These are phyloP conservation scores for Echinosophora koreensis DNA, from an alignment of 306 rosid genomes.

Conservation along the genomic window DNA sequence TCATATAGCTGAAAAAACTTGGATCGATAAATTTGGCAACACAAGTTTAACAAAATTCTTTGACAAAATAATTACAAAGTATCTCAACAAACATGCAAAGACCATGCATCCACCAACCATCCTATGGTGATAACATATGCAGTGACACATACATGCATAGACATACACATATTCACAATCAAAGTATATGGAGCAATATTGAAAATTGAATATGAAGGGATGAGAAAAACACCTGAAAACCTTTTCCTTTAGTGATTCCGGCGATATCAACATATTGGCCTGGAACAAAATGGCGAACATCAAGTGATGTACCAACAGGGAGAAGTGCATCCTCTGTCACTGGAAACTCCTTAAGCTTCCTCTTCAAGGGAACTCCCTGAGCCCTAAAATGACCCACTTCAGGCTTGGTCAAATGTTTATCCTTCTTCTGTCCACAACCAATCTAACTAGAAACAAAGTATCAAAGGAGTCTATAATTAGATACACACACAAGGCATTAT, in stretches of 20 bases:
- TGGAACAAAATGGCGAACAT: constrained; percentile 96
- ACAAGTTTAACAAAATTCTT: too few species aligned
- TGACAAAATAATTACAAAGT: too few species aligned
- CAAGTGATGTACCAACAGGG: constrained; percentile 82
- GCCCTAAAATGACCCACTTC: constrained; percentile 99
- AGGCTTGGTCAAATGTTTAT: constrained; percentile 86
- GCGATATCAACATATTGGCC: constrained; percentile 90
- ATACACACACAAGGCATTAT: neutral
- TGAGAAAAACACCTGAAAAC: constrained; percentile 79
- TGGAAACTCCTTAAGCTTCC: constrained; percentile 91
- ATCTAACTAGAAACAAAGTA: constrained; percentile 81
- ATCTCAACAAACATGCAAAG: neutral
- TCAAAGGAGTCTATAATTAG: constrained; percentile 48
- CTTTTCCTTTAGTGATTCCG: constrained; percentile 92
- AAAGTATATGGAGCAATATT: neutral
- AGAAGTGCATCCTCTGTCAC: constrained; percentile 96
- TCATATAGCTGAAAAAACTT: neutral
- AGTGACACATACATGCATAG: neutral
- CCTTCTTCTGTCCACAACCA: constrained; percentile 99
- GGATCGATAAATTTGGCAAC: constrained; percentile 1
- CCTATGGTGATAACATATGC: neutral
- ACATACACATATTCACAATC: too few species aligned
- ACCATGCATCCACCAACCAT: constrained; percentile 25
- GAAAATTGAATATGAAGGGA: neutral
- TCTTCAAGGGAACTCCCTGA: constrained; percentile 91